phyloP scores from a whole-genome alignment of 768 basidiomycete species.

The Peribolospora kevripleyi region DNA sequence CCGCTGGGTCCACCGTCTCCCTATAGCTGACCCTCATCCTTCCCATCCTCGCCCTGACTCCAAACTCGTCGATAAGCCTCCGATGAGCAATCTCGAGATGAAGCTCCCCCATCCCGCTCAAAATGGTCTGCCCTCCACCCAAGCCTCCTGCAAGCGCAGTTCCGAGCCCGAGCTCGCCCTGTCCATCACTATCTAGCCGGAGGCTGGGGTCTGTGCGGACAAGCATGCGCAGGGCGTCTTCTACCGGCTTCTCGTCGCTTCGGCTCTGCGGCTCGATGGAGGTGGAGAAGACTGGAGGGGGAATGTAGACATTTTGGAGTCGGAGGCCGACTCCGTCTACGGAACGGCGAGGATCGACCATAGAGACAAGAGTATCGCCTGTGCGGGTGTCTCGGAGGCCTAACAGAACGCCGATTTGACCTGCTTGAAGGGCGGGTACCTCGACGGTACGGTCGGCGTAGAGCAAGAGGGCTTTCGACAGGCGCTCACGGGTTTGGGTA shows the following conservation, averaged over 20 bases:
- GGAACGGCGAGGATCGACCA: constrained; percentile 14
- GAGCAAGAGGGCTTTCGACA: constrained; percentile 47
- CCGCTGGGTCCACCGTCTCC: constrained; percentile 1
- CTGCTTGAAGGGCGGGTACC: constrained; percentile 54
- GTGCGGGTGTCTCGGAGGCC: constrained; percentile 65
- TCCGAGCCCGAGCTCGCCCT: constrained; percentile 20
- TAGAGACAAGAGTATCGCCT: constrained; percentile 54
- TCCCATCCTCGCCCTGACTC: constrained; percentile 1
- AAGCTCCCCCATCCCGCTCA: constrained; percentile 60
- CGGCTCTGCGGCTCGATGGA: constrained; percentile 59
- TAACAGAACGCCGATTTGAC: constrained; percentile 59
- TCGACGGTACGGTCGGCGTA: constrained; percentile 55
- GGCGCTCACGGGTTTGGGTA: constrained; percentile 43
- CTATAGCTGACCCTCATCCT: constrained; percentile 1
- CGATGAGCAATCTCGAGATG: constrained; percentile 74
- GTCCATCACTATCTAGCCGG: constrained; percentile 22
- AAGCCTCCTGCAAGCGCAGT: constrained; percentile 9
- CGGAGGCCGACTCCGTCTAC: neutral
- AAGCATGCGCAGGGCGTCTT: constrained; percentile 44
- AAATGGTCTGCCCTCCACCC: constrained; percentile 58
- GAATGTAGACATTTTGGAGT: constrained; percentile 26
- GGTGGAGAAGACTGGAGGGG: constrained; percentile 61
- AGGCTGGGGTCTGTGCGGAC: constrained; percentile 76
- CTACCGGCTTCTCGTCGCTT: constrained; percentile 50
- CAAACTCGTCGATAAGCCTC: constrained; percentile 47